A percentile compares a stretch with the other conserved stretches of the same genome.
Evolutionary conservation across 2,329 filamentous ascomycete species (phyloP).

Genomic region (Exophiala dermatitidis): DNA sequence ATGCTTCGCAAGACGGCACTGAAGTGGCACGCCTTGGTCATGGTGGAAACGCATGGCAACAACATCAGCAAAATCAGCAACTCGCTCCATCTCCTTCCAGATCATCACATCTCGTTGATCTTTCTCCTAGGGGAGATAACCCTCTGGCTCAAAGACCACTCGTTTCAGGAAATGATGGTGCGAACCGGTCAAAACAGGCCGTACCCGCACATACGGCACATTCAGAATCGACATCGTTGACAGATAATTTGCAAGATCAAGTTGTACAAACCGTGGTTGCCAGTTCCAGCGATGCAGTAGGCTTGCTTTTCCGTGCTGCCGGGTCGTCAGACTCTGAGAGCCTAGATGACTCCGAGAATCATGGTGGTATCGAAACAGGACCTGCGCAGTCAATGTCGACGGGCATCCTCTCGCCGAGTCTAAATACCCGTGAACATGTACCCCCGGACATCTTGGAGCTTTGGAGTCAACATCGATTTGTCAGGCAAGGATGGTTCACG

Average conservation of each 20-base stretch:
- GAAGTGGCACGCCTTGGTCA: too few relatives aligned
- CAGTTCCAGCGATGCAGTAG: background rate
- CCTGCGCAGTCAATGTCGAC: background rate
- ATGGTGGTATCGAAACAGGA: background rate
- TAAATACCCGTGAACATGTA: background rate
- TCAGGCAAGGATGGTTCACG: slow-evolving; percentile 51
- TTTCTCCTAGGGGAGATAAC: too few relatives aligned
- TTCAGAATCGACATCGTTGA: background rate
- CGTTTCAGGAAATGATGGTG: too few relatives aligned
- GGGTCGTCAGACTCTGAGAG: background rate
- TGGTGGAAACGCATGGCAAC: too few relatives aligned
- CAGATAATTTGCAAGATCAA: background rate
- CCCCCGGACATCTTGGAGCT: background rate
- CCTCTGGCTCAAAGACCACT: too few relatives aligned
- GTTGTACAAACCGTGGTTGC: background rate
- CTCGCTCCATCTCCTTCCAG: too few relatives aligned
- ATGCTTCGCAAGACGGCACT: background rate
- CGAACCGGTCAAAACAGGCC: background rate
- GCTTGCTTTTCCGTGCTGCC: background rate
- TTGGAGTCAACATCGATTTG: slow-evolving; percentile 32
- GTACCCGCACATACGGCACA: background rate
- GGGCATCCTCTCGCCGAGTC: background rate
- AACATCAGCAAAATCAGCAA: too few relatives aligned
- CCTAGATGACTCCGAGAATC: background rate
- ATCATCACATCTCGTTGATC: too few relatives aligned